Evolutionary conservation across 306 rosid species (phyloP).

Genomic region (Quercus parvula): DNA sequence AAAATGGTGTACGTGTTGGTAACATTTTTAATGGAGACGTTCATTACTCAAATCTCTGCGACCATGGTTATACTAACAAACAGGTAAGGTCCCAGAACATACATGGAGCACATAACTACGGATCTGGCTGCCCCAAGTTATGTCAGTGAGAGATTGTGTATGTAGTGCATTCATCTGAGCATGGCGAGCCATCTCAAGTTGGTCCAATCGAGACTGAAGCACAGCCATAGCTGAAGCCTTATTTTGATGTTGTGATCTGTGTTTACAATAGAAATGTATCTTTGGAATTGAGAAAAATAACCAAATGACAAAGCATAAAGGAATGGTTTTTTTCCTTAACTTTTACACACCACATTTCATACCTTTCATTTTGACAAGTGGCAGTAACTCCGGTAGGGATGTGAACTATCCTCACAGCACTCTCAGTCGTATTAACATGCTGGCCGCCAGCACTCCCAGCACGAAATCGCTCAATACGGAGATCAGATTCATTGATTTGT

Average conservation of each 20-base stretch:
- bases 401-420: conserved; percentile 89
- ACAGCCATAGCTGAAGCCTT: conserved; percentile 96
- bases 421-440: conserved; percentile 87
- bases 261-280: conserved; percentile 18
- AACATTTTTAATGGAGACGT: no score
- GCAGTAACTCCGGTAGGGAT: conserved; percentile 92
- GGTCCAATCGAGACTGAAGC: conserved; percentile 88
- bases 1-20: no score
- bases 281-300: not conserved
- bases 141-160: conserved; percentile 89
- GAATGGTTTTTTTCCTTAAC: not conserved
- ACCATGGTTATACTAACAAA: not conserved
- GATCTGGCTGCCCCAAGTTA: conserved; percentile 95
- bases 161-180: conserved; percentile 78
- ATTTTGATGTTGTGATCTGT: conserved; percentile 90
- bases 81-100: conserved; percentile 24
- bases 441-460: conserved; percentile 97
- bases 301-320: conserved; percentile 1
- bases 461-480: conserved; percentile 86
- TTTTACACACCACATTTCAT: not conserved
- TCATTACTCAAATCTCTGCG: no score
- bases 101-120: conserved; percentile 96
- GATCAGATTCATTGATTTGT: conserved; percentile 89
- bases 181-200: conserved; percentile 88
- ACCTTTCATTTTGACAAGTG: conserved; percentile 97